Conservation (phyloP, 768 basidiomycete species). For the Naganishia friedmannii region DNA sequence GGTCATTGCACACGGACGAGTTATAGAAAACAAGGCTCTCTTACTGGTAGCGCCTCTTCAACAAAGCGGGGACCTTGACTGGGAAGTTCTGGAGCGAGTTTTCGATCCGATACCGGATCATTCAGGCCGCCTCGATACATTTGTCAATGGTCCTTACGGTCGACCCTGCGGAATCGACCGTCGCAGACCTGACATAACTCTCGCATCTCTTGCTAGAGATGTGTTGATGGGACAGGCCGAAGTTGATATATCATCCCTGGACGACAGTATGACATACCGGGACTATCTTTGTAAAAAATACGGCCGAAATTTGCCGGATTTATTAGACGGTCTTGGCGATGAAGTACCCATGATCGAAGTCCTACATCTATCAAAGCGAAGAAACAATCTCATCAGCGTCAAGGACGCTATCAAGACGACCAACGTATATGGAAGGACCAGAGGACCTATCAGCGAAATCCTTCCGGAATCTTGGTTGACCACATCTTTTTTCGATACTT, state of each 20-base stretch:
- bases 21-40: not conserved
- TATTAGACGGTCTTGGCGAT: conserved; percentile 2
- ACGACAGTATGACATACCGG: conserved; percentile 1
- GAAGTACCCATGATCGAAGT: conserved; percentile 24
- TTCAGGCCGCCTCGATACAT: not conserved
- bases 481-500: not conserved
- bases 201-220: not conserved
- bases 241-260: not conserved
- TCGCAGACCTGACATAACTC: not conserved
- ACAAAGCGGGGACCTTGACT: not conserved
- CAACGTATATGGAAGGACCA: conserved; percentile 21
- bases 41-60: conserved; percentile 1
- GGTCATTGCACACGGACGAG: conserved; percentile 16
- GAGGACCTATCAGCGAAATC: conserved; percentile 20
- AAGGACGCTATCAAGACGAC: conserved; percentile 13
- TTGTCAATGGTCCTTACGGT: conserved; percentile 14
- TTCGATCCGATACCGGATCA: conserved; percentile 15
- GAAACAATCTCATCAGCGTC: conserved; percentile 29
- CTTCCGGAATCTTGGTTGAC: conserved; percentile 17
- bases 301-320: not conserved
- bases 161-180: conserved; percentile 10
- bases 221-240: conserved; percentile 3
- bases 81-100: conserved; percentile 4
- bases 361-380: conserved; percentile 3
- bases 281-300: conserved; percentile 22